A percentile compares a stretch with the other conserved stretches of the same genome.
These are phyloP conservation scores for Lactarius indigo DNA, from an alignment of 768 basidiomycete species.

Conservation along the genomic window DNA sequence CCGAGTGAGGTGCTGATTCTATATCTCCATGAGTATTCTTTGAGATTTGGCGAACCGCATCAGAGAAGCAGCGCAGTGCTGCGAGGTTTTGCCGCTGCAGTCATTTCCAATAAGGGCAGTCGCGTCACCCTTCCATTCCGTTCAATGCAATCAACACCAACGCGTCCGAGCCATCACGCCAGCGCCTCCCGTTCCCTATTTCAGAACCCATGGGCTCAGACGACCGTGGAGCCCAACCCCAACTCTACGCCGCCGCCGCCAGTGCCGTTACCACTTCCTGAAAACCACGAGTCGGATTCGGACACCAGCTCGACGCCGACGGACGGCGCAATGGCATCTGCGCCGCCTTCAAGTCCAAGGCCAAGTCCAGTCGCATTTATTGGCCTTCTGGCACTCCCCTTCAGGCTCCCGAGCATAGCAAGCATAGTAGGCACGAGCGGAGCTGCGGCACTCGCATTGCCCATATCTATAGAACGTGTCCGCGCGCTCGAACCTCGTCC, in stretches of 20 bases:
- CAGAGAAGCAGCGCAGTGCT: background rate
- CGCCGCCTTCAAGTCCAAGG: background rate
- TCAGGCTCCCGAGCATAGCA: background rate
- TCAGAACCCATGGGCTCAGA: conserved; percentile 6
- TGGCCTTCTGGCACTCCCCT: background rate
- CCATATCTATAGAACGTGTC: conserved; percentile 25
- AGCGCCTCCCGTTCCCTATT: conserved; percentile 5
- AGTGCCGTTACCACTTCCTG: background rate
- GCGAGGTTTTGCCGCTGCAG: background rate
- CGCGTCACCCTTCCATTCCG: background rate
- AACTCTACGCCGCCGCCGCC: background rate
- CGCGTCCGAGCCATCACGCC: conserved; percentile 8
- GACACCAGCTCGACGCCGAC: background rate
- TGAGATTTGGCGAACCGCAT: too few species aligned
- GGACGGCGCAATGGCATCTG: background rate
- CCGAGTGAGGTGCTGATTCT: too few species aligned
- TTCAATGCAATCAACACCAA: background rate
- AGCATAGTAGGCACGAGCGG: background rate
- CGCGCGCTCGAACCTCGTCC: conserved; percentile 16
- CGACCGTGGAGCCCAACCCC: background rate
- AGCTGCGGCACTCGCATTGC: background rate
- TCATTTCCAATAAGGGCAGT: background rate
- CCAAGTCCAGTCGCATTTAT: background rate
- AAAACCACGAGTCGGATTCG: background rate
- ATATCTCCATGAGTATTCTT: too few species aligned